A percentile compares a stretch with the other conserved stretches of the same genome.
phyloP scores from a whole-genome alignment of 345 rosid species.

The Salix dunnii region DNA sequence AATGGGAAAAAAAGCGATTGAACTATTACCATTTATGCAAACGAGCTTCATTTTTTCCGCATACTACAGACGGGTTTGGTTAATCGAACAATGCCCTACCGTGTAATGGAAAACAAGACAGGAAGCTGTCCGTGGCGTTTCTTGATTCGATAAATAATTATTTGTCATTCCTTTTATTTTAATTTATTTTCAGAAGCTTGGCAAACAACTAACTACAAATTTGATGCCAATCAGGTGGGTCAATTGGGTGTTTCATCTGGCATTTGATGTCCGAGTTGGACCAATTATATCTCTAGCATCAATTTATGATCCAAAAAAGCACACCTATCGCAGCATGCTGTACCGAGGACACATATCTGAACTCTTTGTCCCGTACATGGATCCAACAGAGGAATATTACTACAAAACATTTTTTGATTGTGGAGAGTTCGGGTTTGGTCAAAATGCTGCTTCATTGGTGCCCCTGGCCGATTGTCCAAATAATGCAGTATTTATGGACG shows the following conservation, averaged over 20 bases:
- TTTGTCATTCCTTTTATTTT: background rate
- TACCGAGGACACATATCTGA: slow-evolving; percentile 53
- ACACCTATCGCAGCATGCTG: slow-evolving; percentile 38
- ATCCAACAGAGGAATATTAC: slow-evolving; percentile 46
- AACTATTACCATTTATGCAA: no score
- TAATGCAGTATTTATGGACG: slow-evolving; percentile 48
- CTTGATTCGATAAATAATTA: no score
- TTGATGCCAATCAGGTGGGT: slow-evolving; percentile 36
- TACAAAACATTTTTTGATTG: slow-evolving; percentile 34
- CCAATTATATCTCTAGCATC: slow-evolving; percentile 46
- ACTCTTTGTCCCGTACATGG: slow-evolving; percentile 53
- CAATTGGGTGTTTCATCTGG: slow-evolving; percentile 54
- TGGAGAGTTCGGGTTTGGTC: slow-evolving; percentile 53
- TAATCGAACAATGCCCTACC: no score
- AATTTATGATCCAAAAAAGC: slow-evolving; percentile 39
- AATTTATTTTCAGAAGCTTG: background rate
- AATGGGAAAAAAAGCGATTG: no score
- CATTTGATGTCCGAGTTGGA: slow-evolving; percentile 49
- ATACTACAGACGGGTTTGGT: no score
- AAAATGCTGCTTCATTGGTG: slow-evolving; percentile 35
- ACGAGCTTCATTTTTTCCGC: no score
- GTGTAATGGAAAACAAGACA: no score
- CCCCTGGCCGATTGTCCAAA: slow-evolving; percentile 50
- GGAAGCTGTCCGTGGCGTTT: no score
- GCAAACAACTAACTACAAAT: no score